phyloP scores from a whole-genome alignment of 768 basidiomycete species.

The Lenzites betulinus region DNA sequence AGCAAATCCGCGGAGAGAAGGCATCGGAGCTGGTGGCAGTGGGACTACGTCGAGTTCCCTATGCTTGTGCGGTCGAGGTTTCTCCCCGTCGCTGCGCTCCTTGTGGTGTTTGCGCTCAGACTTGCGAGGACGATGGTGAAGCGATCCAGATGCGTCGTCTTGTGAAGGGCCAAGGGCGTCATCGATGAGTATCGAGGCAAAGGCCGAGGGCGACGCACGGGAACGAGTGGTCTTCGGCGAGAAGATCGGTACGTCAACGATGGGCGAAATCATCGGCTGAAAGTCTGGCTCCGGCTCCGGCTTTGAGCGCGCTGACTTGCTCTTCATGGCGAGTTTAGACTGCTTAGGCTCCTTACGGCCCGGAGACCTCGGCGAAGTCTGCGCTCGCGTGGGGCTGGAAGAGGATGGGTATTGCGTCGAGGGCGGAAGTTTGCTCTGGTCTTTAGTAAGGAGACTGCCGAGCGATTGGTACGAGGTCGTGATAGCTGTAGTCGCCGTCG shows the following conservation, averaged over 20 bases:
- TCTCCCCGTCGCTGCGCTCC: conserved; percentile 24
- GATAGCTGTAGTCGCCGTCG: conserved; percentile 82
- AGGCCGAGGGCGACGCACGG: conserved; percentile 71
- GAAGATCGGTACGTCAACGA: conserved; percentile 56
- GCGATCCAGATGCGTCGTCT: conserved; percentile 13
- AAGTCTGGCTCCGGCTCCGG: conserved; percentile 44
- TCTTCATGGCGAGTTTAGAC: conserved; percentile 80
- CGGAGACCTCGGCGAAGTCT: conserved; percentile 18
- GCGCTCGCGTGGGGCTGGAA: background rate
- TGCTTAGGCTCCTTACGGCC: conserved; percentile 39
- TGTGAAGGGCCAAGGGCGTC: conserved; percentile 41
- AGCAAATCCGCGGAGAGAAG: conserved; percentile 48
- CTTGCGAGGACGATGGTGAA: conserved; percentile 6
- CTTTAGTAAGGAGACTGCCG: conserved; percentile 50
- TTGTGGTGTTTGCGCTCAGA: conserved; percentile 7
- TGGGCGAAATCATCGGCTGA: conserved; percentile 27
- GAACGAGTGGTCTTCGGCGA: conserved; percentile 50
- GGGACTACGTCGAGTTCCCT: conserved; percentile 23
- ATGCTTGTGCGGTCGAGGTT: background rate
- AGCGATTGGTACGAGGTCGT: conserved; percentile 80
- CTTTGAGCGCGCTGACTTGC: conserved; percentile 57
- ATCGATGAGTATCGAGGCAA: conserved; percentile 61
- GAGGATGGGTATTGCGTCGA: conserved; percentile 24
- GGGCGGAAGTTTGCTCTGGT: conserved; percentile 28
- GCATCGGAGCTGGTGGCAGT: conserved; percentile 39